Conservation (phyloP, 495 filamentous ascomycete genomes). For the Rhypophila decipiens region DNA sequence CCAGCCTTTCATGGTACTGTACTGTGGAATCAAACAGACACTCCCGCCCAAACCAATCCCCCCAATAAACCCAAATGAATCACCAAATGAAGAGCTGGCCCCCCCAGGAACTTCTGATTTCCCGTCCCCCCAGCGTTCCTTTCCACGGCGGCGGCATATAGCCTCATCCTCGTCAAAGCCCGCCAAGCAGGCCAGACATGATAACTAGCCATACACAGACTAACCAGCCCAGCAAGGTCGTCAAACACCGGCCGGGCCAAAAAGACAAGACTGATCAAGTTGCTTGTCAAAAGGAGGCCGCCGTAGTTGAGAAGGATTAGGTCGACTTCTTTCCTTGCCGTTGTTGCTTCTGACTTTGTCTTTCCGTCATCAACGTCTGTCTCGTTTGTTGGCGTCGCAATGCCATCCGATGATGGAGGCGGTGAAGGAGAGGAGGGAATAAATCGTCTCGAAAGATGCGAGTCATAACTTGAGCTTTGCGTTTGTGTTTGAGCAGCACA, state of each 20-base stretch:
- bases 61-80: too few relatives aligned
- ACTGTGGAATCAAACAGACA: too few relatives aligned
- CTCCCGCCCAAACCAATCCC: slow-evolving; percentile 8
- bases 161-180: slow-evolving; percentile 17
- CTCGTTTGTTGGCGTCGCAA: too few relatives aligned
- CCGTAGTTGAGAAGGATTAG: slow-evolving; percentile 37
- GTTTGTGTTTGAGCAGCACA: too few relatives aligned
- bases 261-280: slow-evolving; percentile 21
- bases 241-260: slow-evolving; percentile 13
- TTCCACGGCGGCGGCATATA: background rate
- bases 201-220: slow-evolving; percentile 28
- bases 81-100: slow-evolving; percentile 23
- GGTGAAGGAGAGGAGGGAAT: too few relatives aligned
- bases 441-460: too few relatives aligned
- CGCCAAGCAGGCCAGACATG: slow-evolving; percentile 34
- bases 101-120: slow-evolving; percentile 15
- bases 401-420: slow-evolving; percentile 22
- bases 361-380: too few relatives aligned
- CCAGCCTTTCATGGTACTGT: too few relatives aligned
- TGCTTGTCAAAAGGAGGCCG: slow-evolving; percentile 30
- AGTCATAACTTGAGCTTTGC: too few relatives aligned
- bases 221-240: slow-evolving; percentile 11
- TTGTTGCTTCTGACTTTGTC: too few relatives aligned
- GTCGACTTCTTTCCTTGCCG: slow-evolving; percentile 5
- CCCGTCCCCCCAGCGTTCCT: background rate